Evolutionary conservation across 495 filamentous ascomycete species (phyloP), one percentile per base, ranked within the genome.

Genomic region (Friedmanniomyces simplex): DNA sequence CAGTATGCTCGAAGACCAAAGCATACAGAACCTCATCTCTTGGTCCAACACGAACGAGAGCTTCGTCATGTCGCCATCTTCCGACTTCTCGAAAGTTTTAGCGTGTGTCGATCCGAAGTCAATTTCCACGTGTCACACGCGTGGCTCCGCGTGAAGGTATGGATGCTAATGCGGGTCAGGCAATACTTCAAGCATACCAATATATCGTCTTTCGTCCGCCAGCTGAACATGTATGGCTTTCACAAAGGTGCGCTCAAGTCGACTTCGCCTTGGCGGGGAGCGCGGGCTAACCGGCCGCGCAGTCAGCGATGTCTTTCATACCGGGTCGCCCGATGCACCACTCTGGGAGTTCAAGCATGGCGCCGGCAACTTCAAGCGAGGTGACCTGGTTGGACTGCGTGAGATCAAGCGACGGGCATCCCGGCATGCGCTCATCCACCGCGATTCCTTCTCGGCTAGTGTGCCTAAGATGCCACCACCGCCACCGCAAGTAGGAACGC

Each of bases 281-380:
- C 26, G 16, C 28, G 28, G 11, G 37, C 57, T 63, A 22, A 63
- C 52, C 5, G 12, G 43, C 6, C 22, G 42, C 11, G 30, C 61
- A 98, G 93, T 97, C 63, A 96, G 93, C 79, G 93, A 98, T 71
- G 94, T 97, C 22, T 98, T 98, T 69, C 93, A 96, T 67, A 96
- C 89, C 39, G 90, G 94, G 13, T 87, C 85, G n/a, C 89, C 93
- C 2, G 94, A 98, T 66, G 87, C 91, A 50, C 87, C 93, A 4
- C 76, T 98, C 18, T 98, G 93, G 93, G 93, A 98, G 69, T 98
- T 98, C 69, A 98, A 96, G 72, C 93, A 98, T 68, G 93, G 93
- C 50, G 95, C 93, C 69, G 93, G 93, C 30, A 97, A 87, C 69
- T 98, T 98, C 76, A 96, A 91, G 71, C 81, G 90, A 62, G 93